Base-by-base conservation (phyloP, 805 yeast genomes). In the Candida berthetii region DNA sequence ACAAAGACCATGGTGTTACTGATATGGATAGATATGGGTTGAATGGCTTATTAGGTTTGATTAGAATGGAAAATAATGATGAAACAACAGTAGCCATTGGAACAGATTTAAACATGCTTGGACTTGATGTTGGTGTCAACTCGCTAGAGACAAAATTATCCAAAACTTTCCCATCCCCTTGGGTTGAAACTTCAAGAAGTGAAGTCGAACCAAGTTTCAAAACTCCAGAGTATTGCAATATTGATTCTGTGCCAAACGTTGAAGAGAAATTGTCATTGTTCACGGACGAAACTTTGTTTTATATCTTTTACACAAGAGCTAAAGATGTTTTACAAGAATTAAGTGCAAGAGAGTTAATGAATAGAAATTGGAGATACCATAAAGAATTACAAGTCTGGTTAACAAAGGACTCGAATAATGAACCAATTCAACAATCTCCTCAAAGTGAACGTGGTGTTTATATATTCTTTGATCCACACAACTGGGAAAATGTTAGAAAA, bases 311-410 rank as follows among this genome's bases (percentile, higher is more conserved):
- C 63, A 85, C 95, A 49, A 88, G 82, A 69, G 96, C 99, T 5
- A 80, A 88, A 41, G 97, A 93, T 58, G 80, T 88, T 4, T 69
- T 91, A 59, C 99, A 93, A 62, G 99, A 93, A 60, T 76, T 89
- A 42, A 95, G 95, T 4, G 95, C 97, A 6, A 72, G 91, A 44
- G 98, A 91, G 61, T 74, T 93, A 51, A 87, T 88, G 53, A 80
- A 80, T 47, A 74, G 99, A 53, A 93, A 91, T 64, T 93, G 99
- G 99, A 76, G 98, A 50, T 93, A 86, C 57, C 99, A 93, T 65
- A 91, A 89, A 65, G 96, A 88, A 46, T 74, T 93, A 42, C 95
- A 90, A 66, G 89, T 93, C 39, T 93, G 99, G 99, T 68, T 93
- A 44, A 93, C 99, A 11, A 93, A 93, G 62, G 96, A 89, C 55